These are phyloP conservation scores for Geotrichum klebahnii DNA, from an alignment of 1,139 yeast genomes.

Conservation along the genomic window DNA sequence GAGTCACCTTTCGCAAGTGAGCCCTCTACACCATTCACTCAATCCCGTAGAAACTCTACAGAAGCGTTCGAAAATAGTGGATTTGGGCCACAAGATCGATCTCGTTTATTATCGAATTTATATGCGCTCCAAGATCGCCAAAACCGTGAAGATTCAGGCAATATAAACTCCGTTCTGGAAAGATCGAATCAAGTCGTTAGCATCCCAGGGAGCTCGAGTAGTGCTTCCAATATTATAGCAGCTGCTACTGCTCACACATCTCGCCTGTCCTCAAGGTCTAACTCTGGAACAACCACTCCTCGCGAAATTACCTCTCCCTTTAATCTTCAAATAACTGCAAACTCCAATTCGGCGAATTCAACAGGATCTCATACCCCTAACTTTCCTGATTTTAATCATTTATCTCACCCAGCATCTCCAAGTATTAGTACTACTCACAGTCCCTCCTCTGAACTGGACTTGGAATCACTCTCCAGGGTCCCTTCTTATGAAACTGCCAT, in stretches of 20 bases:
- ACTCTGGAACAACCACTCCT: slow-evolving; percentile 33
- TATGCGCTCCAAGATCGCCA: slow-evolving; percentile 33
- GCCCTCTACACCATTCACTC: slow-evolving; percentile 45
- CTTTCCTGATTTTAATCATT: slow-evolving; percentile 15
- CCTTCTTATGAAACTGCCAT: slow-evolving; percentile 80
- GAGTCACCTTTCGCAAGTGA: slow-evolving; percentile 58
- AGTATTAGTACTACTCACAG: neutral
- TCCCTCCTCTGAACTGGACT: slow-evolving; percentile 30
- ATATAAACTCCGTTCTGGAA: slow-evolving; percentile 22
- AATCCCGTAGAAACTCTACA: slow-evolving; percentile 27
- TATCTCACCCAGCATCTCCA: slow-evolving; percentile 14
- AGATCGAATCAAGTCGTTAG: slow-evolving; percentile 13
- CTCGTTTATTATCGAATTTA: slow-evolving; percentile 35
- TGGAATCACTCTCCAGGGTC: slow-evolving; percentile 55
- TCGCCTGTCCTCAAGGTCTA: slow-evolving; percentile 25
- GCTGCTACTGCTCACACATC: slow-evolving; percentile 11
- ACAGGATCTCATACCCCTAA: neutral
- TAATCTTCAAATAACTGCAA: slow-evolving; percentile 11
- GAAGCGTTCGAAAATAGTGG: slow-evolving; percentile 24
- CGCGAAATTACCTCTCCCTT: slow-evolving; percentile 11
- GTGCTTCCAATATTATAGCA: slow-evolving; percentile 12
- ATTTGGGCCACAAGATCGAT: slow-evolving; percentile 30
- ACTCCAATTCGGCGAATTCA: neutral
- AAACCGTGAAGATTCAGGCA: slow-evolving; percentile 26
- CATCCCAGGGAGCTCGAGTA: slow-evolving; percentile 5